Evolutionary conservation across 2,329 filamentous ascomycete species (phyloP).

Genomic region (Verticillium isaacii): DNA sequence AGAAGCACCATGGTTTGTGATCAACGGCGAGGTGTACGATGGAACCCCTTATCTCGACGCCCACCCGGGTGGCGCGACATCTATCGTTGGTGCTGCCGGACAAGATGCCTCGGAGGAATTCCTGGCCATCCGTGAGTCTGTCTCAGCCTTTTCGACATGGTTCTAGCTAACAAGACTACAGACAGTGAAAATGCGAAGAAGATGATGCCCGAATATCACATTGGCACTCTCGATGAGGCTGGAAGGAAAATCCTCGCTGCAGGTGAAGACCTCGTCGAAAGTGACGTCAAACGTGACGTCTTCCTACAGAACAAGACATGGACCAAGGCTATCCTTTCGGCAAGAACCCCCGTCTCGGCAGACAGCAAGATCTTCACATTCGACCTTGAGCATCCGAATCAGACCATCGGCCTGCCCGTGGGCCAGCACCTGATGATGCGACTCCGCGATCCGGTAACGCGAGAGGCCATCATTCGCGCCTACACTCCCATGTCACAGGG

Average conservation of each 20-base stretch:
- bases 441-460: slow-evolving; percentile 64
- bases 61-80: slow-evolving; percentile 82
- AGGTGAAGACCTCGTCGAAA: slow-evolving; percentile 24
- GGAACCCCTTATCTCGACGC: slow-evolving; percentile 74
- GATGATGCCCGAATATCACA: slow-evolving; percentile 84
- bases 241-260: slow-evolving; percentile 48
- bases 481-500: slow-evolving; percentile 79
- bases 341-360: slow-evolving; percentile 65
- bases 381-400: slow-evolving; percentile 64
- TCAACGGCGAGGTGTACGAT: slow-evolving; percentile 85
- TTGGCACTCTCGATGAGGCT: slow-evolving; percentile 67
- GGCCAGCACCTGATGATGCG: slow-evolving; percentile 87
- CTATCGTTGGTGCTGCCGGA: slow-evolving; percentile 77
- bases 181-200: slow-evolving; percentile 87
- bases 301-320: slow-evolving; percentile 72
- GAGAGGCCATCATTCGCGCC: slow-evolving; percentile 72
- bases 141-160: background rate
- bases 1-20: slow-evolving; percentile 76
- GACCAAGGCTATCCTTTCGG: slow-evolving; percentile 66
- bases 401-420: slow-evolving; percentile 70
- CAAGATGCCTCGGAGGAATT: slow-evolving; percentile 85
- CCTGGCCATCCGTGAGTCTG: slow-evolving; percentile 75
- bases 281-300: slow-evolving; percentile 40
- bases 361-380: slow-evolving; percentile 83
- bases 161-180: slow-evolving; percentile 32